Evolutionary conservation across 2,329 filamentous ascomycete genomes (phyloP).

Genomic region (Paecilomyces variotii): DNA sequence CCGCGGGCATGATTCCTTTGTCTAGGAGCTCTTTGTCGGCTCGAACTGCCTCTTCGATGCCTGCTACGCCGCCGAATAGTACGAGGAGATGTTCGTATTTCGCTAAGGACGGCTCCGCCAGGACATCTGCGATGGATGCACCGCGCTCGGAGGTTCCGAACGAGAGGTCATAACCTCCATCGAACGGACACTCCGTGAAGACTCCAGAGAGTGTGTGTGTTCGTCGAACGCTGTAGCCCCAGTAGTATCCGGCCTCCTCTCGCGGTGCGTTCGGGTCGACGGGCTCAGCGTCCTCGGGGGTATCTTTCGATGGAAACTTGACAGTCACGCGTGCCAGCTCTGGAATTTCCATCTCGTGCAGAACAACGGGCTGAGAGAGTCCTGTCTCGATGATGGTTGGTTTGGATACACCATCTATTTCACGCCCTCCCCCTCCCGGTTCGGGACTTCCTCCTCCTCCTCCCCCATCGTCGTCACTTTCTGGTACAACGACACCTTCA

Average conservation of each 20-base stretch:
- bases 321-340: slow-evolving; percentile 67
- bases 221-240: slow-evolving; percentile 68
- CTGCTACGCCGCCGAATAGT: slow-evolving; percentile 73
- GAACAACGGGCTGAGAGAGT: slow-evolving; percentile 39
- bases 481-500: slow-evolving; percentile 61
- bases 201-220: slow-evolving; percentile 60
- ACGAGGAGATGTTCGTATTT: slow-evolving; percentile 60
- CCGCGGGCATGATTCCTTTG: slow-evolving; percentile 56
- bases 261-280: slow-evolving; percentile 63
- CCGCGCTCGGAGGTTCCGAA: slow-evolving; percentile 80
- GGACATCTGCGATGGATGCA: slow-evolving; percentile 34
- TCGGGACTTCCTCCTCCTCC: slow-evolving; percentile 9
- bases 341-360: slow-evolving; percentile 54
- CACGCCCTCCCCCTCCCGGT: slow-evolving; percentile 40
- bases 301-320: slow-evolving; percentile 47
- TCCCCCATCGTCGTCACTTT: slow-evolving; percentile 26
- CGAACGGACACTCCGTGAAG: slow-evolving; percentile 67
- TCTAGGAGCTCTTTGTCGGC: slow-evolving; percentile 51
- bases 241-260: slow-evolving; percentile 73
- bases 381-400: slow-evolving; percentile 44
- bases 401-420: slow-evolving; percentile 3
- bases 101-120: slow-evolving; percentile 41
- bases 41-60: slow-evolving; percentile 66
- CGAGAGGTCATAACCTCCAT: slow-evolving; percentile 72
- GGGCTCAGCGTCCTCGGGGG: slow-evolving; percentile 42